Evolutionary conservation across 1,139 yeast genomes (phyloP), one percentile per base, ranked within the genome.

Genomic region (Meyerozyma guilliermondii): DNA sequence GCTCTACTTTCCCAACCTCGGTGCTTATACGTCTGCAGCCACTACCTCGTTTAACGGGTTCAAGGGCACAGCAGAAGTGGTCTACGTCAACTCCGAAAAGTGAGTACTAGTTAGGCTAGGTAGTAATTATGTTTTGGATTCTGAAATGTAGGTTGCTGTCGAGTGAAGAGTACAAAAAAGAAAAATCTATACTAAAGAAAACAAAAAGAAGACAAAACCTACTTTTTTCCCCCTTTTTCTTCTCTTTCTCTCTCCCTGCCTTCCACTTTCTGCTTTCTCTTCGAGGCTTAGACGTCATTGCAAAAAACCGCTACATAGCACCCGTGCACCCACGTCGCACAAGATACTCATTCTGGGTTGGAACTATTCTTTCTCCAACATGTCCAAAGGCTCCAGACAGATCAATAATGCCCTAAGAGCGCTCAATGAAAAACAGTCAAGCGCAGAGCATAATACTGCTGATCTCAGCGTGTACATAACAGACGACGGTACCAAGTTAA

Each of bases 11-110:
- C 75, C 83, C 38, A 74, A 82, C 50, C 67, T 87, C 49, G 98
- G 98, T 13, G 98, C 98, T n/a, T 92, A 92, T 65, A 91, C 98
- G 10, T 72, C 84, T 30, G 87, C 92, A 36, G 97, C 98, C 7
- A 79, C 95, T 30, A 87, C 96, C 11, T 76, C 81, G 39, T 91
- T 91, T 70, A 85, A 91, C 59, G 98, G 98, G 23, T 91, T 91
- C 59, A 77, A 78, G 52, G 78, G 77, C 45, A 60, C 63, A 18
- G 83, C 87, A 31, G 73, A 76, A 36, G 81, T 82, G 40, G 63
- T 77, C 42, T 86, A 83, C 58, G 83, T 86, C 43, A 67, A 74
- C 55, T 77, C 83, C 29, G 71, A 68, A 40, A 22, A 36, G 36
- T 33, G 36, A 33, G 36, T 33, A 11, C 28, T 29, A 29, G 33